These are phyloP conservation scores for Daldinia caldariorum DNA, from an alignment of 495 filamentous ascomycete genomes.

Conservation along the genomic window DNA sequence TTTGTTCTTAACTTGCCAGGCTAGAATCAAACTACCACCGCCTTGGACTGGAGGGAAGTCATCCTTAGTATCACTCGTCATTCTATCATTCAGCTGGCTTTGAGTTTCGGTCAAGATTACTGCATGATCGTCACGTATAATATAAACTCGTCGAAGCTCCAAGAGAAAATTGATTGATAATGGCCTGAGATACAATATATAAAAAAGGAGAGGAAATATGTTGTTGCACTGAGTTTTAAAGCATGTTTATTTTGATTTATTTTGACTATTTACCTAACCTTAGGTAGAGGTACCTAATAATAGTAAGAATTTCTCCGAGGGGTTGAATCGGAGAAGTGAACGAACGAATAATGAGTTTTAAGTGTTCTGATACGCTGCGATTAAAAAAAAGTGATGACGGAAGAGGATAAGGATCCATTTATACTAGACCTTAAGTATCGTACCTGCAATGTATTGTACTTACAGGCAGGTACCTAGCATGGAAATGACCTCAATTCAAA, in stretches of 20 bases:
- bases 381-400: slow-evolving; percentile 32
- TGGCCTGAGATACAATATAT: neutral
- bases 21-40: slow-evolving; percentile 90
- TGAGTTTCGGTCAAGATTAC: slow-evolving; percentile 17
- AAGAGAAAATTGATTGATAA: neutral
- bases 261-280: slow-evolving; percentile 35
- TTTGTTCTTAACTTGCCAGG: slow-evolving; percentile 91
- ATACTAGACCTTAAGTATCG: neutral
- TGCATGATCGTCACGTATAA: slow-evolving; percentile 27
- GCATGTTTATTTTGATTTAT: slow-evolving; percentile 29
- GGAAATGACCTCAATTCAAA: too few species aligned
- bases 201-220: slow-evolving; percentile 14
- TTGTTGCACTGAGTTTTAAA: slow-evolving; percentile 19
- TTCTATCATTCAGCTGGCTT: slow-evolving; percentile 45
- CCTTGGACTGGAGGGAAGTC: slow-evolving; percentile 83
- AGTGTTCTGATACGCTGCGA: slow-evolving; percentile 28
- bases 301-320: slow-evolving; percentile 30
- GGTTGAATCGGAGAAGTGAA: slow-evolving; percentile 18
- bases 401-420: slow-evolving; percentile 10
- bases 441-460: slow-evolving; percentile 1
- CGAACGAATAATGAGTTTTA: slow-evolving; percentile 29
- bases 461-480: neutral
- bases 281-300: too few species aligned
- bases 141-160: neutral
- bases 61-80: slow-evolving; percentile 53